Evolutionary conservation across 768 basidiomycete species (phyloP).

Genomic region (Multifurca ochricompacta): DNA sequence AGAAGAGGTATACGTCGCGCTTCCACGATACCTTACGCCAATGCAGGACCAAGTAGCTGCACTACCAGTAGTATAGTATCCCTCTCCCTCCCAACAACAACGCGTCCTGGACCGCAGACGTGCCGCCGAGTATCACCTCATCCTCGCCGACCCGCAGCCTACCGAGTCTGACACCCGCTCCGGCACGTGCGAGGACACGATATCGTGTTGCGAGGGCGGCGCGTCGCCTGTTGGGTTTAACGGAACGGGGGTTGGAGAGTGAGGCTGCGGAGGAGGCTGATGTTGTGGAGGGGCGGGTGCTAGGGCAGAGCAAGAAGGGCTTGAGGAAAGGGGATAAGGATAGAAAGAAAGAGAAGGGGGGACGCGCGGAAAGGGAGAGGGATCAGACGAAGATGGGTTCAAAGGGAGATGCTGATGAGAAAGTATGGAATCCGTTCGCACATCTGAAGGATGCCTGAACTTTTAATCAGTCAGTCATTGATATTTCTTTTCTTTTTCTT

Average conservation of each 20-base stretch:
- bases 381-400: background rate
- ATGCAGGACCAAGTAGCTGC: background rate
- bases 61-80: slow-evolving; percentile 3
- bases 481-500: background rate
- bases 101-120: background rate
- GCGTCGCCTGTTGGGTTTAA: slow-evolving; percentile 23
- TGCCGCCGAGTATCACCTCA: background rate
- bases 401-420: background rate
- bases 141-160: slow-evolving; percentile 16
- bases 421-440: slow-evolving; percentile 15
- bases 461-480: background rate
- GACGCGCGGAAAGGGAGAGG: slow-evolving; percentile 3
- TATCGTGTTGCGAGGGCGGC: slow-evolving; percentile 26
- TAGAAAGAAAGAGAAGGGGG: too few relatives aligned
- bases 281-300: slow-evolving; percentile 5
- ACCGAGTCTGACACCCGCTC: slow-evolving; percentile 20
- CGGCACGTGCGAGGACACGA: slow-evolving; percentile 24
- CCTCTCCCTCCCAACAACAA: background rate
- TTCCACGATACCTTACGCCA: slow-evolving; percentile 5
- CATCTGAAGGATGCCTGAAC: slow-evolving; percentile 1
- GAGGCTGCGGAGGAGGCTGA: slow-evolving; percentile 23
- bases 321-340: too few relatives aligned
- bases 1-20: background rate
- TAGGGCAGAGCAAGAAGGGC: slow-evolving; percentile 6
- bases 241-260: slow-evolving; percentile 23